Evolutionary conservation across 2,329 filamentous ascomycete species (phyloP), one percentile per base, ranked within the genome.

Genomic region (Simplicillium aogashimaense): DNA sequence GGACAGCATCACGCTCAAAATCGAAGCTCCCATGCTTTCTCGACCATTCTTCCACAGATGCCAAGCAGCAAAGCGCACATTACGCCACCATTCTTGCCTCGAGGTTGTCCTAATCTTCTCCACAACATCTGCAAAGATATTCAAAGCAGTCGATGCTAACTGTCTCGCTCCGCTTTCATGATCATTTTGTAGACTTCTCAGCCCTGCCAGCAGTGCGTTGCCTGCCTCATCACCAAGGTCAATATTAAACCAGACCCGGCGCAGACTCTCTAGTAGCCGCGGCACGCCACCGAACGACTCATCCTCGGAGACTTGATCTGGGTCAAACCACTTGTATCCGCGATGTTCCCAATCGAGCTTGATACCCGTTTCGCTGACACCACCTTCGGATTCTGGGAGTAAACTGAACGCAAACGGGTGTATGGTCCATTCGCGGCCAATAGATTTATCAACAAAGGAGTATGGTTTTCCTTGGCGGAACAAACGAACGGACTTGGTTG

Each of bases 11-110:
- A 63, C 64, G 35, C 59, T 65, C 31, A 75, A 61, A 20, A 81
- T 76, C 1, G 77, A 70, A 1, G 78, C 72, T 1, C 71, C 71
- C 78, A 83, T 83, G 52, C 72, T 78, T 45, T 78, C 76, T n/a
- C 77, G 68, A 0, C 77, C 76, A 40, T 79, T 78, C 50, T 79
- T 79, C 56, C 73, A 76, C 2, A 84, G 58, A 53, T 81, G 74
- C 72, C 80, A 83, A 3, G 69, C 74, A 2, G 64, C 66, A 60
- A 74, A 67, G 12, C 74, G 64, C n/a, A 72, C 53, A 20, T 65
- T 66, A 18, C 54, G 55, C 76, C 78, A 83, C 68, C 76, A 78
- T 7, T 53, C 55, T 1, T 66, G 55, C 50, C 40, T 2, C 17
- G 46, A 44, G 9, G 47, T 37, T 1, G 35, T 51, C 20, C 57